Conservation (phyloP, 1,139 yeast species). For the Geotrichum phurueaensis region DNA sequence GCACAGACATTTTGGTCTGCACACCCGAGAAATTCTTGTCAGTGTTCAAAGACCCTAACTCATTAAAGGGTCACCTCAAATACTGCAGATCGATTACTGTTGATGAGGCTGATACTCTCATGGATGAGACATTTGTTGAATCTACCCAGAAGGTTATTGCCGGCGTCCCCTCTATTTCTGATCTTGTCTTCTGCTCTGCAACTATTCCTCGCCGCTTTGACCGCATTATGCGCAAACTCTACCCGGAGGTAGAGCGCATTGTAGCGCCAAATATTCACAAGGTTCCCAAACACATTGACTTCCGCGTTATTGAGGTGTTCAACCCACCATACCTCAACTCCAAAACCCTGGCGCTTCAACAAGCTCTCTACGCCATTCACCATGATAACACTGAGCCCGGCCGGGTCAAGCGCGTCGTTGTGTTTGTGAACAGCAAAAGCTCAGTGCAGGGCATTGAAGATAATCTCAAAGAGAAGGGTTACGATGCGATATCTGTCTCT, state of each 20-base stretch:
- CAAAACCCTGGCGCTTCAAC: slow-evolving; percentile 77
- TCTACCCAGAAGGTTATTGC: slow-evolving; percentile 58
- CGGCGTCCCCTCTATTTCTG: slow-evolving; percentile 46
- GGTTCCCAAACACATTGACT: slow-evolving; percentile 67
- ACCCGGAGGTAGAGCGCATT: slow-evolving; percentile 63
- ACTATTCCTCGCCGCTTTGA: slow-evolving; percentile 81
- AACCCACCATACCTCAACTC: slow-evolving; percentile 76
- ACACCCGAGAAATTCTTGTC: slow-evolving; percentile 52
- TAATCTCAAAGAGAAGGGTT: slow-evolving; percentile 51
- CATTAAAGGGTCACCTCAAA: slow-evolving; percentile 25
- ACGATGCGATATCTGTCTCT: slow-evolving; percentile 57
- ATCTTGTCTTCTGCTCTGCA: slow-evolving; percentile 77
- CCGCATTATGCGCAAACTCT: slow-evolving; percentile 51
- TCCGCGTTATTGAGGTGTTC: slow-evolving; percentile 69
- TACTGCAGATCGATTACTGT: slow-evolving; percentile 54
- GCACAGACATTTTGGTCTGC: slow-evolving; percentile 74
- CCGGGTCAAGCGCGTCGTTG: slow-evolving; percentile 69
- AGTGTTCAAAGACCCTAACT: slow-evolving; percentile 21
- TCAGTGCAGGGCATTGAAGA: slow-evolving; percentile 56
- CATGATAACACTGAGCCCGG: slow-evolving; percentile 80
- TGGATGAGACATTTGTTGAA: slow-evolving; percentile 75
- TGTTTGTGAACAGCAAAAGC: slow-evolving; percentile 74
- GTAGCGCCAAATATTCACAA: slow-evolving; percentile 80
- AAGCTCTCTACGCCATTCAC: slow-evolving; percentile 77
- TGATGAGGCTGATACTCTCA: slow-evolving; percentile 94